phyloP scores from a whole-genome alignment of 306 rosid genomes.

The Corylus heterophylla region DNA sequence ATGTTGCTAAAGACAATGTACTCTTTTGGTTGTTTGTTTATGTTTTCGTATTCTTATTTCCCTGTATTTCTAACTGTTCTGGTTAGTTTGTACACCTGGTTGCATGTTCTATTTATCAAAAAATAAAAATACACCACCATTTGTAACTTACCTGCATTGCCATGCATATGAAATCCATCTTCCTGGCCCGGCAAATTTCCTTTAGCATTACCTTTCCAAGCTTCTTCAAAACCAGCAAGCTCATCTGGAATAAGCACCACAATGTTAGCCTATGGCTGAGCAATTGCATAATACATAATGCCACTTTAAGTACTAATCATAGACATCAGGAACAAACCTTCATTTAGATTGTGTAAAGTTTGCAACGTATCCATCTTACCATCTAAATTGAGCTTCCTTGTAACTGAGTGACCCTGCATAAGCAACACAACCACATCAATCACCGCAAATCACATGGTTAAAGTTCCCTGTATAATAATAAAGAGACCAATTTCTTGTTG shows the following conservation, averaged over 20 bases:
- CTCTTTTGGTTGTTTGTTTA: no score
- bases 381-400: constrained; percentile 72
- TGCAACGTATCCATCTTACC: constrained; percentile 69
- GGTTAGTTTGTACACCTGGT: no score
- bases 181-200: constrained; percentile 37
- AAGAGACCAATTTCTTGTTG: not conserved
- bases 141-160: constrained; percentile 28
- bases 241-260: constrained; percentile 48
- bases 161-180: constrained; percentile 29
- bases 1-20: no score
- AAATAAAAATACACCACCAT: no score
- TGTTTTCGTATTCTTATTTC: no score
- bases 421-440: constrained; percentile 13
- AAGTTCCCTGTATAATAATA: not conserved
- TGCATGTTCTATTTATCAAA: no score
- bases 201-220: constrained; percentile 62
- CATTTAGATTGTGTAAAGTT: constrained; percentile 74
- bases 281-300: not conserved
- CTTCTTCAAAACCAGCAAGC: constrained; percentile 69
- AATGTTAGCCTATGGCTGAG: not conserved
- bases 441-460: not conserved
- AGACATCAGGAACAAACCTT: constrained; percentile 50
- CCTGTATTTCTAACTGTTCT: no score
- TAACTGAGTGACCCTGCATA: constrained; percentile 76
- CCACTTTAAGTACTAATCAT: not conserved